Percentiles rank a stretch among this genome's conserved stretches.
These are phyloP conservation scores for Tolypocladium endophyticum DNA, from an alignment of 2,329 filamentous ascomycete genomes.

Conservation along the genomic window DNA sequence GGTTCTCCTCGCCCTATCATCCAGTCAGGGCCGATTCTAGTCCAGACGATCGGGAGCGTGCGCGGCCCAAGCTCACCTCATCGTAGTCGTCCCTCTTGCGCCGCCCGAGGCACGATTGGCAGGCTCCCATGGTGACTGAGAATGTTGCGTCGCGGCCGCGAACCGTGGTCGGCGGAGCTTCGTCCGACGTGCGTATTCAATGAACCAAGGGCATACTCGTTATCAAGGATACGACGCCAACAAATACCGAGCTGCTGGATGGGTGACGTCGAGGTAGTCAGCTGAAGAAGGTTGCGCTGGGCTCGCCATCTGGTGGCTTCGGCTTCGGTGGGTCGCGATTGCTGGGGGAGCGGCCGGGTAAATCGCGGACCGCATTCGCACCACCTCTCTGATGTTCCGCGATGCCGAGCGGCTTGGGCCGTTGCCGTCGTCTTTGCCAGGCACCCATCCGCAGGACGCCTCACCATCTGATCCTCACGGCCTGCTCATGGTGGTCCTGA, in stretches of 20 bases:
- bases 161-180: neutral
- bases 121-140: constrained; percentile 42
- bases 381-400: too few species aligned
- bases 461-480: neutral
- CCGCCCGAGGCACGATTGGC: constrained; percentile 48
- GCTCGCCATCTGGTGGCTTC: neutral
- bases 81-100: constrained; percentile 40
- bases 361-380: constrained; percentile 10
- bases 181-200: neutral
- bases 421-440: too few species aligned
- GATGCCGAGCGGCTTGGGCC: too few species aligned
- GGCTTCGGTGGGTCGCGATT: constrained; percentile 1
- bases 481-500: neutral
- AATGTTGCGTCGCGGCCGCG: neutral
- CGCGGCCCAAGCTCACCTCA: constrained; percentile 32
- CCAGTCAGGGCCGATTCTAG: neutral
- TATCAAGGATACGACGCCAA: neutral
- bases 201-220: neutral
- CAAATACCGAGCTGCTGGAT: neutral
- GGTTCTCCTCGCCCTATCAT: constrained; percentile 43
- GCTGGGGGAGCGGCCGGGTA: constrained; percentile 10
- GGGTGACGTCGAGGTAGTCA: neutral
- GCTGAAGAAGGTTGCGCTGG: neutral
- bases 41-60: neutral
- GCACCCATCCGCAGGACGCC: neutral